phyloP scores from a whole-genome alignment of 1,139 yeast genomes.

The Nadsonia starkeyi-henricii region DNA sequence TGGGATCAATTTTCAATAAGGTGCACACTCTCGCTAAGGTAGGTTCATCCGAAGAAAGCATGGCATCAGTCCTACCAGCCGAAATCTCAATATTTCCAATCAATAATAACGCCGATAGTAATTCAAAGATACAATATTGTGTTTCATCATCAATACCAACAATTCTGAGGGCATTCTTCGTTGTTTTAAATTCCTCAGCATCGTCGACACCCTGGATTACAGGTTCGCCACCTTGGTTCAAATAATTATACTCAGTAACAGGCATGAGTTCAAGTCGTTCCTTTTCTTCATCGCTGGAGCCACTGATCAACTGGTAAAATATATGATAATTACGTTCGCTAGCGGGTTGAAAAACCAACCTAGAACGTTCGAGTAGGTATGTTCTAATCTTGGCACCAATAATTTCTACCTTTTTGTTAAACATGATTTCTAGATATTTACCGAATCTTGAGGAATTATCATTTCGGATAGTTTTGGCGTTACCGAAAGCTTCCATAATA shows the following conservation, averaged over 20 bases:
- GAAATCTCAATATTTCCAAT: constrained; percentile 86
- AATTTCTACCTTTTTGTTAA: constrained; percentile 58
- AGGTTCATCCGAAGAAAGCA: constrained; percentile 75
- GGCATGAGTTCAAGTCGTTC: constrained; percentile 38
- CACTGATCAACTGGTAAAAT: constrained; percentile 79
- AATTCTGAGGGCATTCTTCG: constrained; percentile 60
- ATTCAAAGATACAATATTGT: constrained; percentile 59
- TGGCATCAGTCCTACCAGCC: constrained; percentile 76
- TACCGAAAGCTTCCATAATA: constrained; percentile 97
- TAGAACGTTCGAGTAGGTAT: constrained; percentile 79
- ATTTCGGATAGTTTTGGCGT: constrained; percentile 93
- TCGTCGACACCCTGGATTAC: constrained; percentile 72
- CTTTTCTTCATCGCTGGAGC: constrained; percentile 51
- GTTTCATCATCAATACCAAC: constrained; percentile 55
- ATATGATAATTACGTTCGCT: constrained; percentile 90
- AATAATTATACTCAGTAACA: constrained; percentile 61
- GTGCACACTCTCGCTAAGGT: constrained; percentile 72
- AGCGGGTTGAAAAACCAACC: constrained; percentile 84
- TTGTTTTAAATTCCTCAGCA: constrained; percentile 55
- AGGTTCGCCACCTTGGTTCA: constrained; percentile 82
- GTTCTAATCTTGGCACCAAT: constrained; percentile 93
- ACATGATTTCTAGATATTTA: constrained; percentile 82
- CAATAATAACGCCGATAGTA: constrained; percentile 82
- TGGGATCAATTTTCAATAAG: constrained; percentile 67
- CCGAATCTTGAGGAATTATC: constrained; percentile 97